Evolutionary conservation across 441 rosid genomes (phyloP).

Genomic region (Syzygium syzygioides): DNA sequence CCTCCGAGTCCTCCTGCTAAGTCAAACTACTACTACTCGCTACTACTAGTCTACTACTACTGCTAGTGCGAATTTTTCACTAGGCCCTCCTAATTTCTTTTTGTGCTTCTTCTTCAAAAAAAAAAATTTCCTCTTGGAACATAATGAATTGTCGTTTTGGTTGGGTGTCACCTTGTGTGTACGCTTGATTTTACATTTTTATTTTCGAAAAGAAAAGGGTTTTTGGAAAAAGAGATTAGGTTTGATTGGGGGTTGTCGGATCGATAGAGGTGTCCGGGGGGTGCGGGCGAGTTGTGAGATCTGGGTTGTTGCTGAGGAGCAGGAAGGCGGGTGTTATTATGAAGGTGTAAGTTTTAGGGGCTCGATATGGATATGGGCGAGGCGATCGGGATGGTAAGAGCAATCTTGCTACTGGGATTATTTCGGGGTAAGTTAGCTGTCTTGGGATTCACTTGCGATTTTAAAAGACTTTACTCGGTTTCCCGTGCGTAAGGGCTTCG

Average conservation of each 20-base stretch:
- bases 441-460: neutral
- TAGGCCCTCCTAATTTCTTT: too few species aligned
- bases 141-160: too few species aligned
- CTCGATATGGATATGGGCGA: rapidly evolving
- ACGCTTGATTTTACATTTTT: too few species aligned
- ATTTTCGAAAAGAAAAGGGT: too few species aligned
- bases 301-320: neutral
- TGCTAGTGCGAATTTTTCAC: neutral
- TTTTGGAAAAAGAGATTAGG: too few species aligned
- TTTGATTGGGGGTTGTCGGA: too few species aligned
- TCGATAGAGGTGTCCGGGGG: rapidly evolving
- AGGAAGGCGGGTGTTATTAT: neutral
- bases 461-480: neutral
- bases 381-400: rapidly evolving
- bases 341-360: rapidly evolving
- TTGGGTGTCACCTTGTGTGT: too few species aligned
- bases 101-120: too few species aligned
- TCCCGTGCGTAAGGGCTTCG: rapidly evolving
- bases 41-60: neutral
- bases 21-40: too few species aligned
- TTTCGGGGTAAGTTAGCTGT: neutral
- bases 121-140: too few species aligned
- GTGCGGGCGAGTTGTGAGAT: neutral
- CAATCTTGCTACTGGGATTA: rapidly evolving
- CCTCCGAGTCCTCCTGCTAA: neutral